Conservation (phyloP, 345 rosid genomes). For the rapeseed (Brassica napus) region Da-Ae NC_063437.1:19305001-19305500, state of each 20-base stretch:
- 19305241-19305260: neutral
- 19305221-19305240: neutral
- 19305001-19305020: neutral
- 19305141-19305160: neutral
- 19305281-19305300: neutral
- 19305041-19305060: neutral
- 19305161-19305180: neutral
- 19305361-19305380: neutral
- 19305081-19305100: neutral
- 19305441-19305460: neutral
- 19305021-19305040: neutral
- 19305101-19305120: neutral
- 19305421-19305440: neutral
- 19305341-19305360: neutral
- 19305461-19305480: neutral
- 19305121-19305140: neutral
- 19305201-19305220: neutral
- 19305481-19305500: neutral
- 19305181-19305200: neutral
- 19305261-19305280: constrained; percentile 3
- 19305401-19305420: neutral
- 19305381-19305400: neutral
- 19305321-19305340: neutral
- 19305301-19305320: neutral
- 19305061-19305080: neutral